phyloP scores from a whole-genome alignment of 441 rosid species.

The Gossypium lobatum region DNA sequence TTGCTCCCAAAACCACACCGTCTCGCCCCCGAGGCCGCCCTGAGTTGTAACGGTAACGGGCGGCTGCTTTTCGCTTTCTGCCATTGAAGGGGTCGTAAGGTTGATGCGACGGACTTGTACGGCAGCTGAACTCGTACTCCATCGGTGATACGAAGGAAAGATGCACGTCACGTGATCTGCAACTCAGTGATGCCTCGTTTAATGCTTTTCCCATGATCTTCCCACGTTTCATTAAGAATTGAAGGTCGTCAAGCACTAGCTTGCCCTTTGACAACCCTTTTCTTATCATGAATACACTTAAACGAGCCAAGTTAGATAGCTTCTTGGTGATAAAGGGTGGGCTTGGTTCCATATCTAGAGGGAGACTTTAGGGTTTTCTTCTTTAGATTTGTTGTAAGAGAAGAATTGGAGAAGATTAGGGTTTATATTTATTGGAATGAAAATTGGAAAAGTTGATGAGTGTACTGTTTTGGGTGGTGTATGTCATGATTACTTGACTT shows the following conservation, averaged over 20 bases:
- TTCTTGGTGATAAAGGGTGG: constrained; percentile 41
- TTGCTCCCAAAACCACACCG: background rate
- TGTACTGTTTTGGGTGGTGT: constrained; percentile 6
- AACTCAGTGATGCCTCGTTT: constrained; percentile 36
- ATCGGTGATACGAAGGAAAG: constrained; percentile 44
- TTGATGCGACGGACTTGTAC: constrained; percentile 48
- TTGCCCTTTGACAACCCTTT: constrained; percentile 58
- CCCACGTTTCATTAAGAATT: constrained; percentile 49
- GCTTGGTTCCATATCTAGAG: constrained; percentile 32
- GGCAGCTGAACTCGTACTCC: constrained; percentile 84
- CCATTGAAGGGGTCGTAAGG: constrained; percentile 23
- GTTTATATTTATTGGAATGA: background rate
- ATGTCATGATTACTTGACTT: background rate
- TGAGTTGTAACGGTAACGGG: constrained; percentile 2
- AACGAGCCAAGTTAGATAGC: constrained; percentile 35
- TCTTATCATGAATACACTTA: constrained; percentile 38
- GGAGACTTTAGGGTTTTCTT: background rate
- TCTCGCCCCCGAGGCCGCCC: background rate
- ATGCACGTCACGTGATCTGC: constrained; percentile 42
- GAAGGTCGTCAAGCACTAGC: constrained; percentile 38
- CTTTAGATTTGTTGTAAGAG: background rate
- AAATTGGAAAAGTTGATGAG: background rate
- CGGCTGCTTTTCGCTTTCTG: constrained; percentile 18
- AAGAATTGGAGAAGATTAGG: background rate
- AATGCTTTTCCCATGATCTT: constrained; percentile 52